These are phyloP conservation scores for Oidiodendron maius DNA, from an alignment of 495 filamentous ascomycete genomes.

Conservation along the genomic window DNA sequence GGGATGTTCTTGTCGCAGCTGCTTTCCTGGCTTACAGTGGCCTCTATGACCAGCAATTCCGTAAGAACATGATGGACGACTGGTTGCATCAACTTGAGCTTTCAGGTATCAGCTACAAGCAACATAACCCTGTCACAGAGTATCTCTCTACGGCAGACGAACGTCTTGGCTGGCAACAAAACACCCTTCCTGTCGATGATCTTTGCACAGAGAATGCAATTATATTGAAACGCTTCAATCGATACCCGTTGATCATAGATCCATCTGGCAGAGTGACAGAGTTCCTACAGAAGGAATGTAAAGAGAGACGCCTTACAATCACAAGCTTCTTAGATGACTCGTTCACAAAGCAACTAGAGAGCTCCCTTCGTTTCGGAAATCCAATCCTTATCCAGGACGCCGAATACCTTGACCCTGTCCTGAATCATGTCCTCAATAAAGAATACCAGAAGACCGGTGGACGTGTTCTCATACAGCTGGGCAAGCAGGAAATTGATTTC, in stretches of 20 bases:
- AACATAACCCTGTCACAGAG: constrained; percentile 89
- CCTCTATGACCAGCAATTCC: constrained; percentile 96
- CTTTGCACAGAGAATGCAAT: constrained; percentile 99
- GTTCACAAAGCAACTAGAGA: constrained; percentile 96
- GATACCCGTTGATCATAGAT: constrained; percentile 97
- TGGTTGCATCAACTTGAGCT: constrained; percentile 89
- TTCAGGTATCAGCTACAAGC: constrained; percentile 87
- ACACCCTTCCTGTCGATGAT: constrained; percentile 96
- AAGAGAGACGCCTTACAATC: constrained; percentile 87
- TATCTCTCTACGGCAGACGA: constrained; percentile 97
- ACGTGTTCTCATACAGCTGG: constrained; percentile 94
- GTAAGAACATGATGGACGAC: constrained; percentile 94
- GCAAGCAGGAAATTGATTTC: constrained; percentile 99
- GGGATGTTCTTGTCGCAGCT: constrained; percentile 89
- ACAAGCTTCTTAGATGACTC: constrained; percentile 98
- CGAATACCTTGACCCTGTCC: constrained; percentile 91
- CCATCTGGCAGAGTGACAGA: constrained; percentile 91
- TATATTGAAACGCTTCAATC: constrained; percentile 92
- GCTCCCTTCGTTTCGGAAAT: constrained; percentile 93
- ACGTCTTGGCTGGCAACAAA: constrained; percentile 86
- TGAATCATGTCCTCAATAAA: constrained; percentile 99
- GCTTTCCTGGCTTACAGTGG: constrained; percentile 98
- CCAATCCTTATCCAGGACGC: constrained; percentile 98
- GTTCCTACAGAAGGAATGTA: constrained; percentile 89
- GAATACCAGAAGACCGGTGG: constrained; percentile 99